Conservation (phyloP, 148 eudicot genomes). For the Dianthus caryophyllus region DNA sequence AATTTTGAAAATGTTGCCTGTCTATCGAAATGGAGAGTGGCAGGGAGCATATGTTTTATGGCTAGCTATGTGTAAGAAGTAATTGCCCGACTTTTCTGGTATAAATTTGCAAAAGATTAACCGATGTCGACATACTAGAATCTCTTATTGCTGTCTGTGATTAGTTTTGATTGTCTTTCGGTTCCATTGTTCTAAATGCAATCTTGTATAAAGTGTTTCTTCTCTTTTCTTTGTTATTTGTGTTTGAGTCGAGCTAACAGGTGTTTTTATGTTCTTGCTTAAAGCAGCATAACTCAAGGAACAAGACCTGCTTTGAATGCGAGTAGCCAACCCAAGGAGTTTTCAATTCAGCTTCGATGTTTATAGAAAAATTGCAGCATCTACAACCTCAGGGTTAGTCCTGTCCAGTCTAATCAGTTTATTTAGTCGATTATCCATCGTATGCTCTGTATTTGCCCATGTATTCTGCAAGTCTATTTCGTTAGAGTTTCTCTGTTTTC, state of each 20-base stretch:
- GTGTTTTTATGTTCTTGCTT: conserved; percentile 8
- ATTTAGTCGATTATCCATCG: no score
- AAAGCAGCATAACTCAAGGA: conserved; percentile 63
- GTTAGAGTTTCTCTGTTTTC: neutral
- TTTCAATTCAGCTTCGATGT: conserved; percentile 67
- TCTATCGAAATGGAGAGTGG: no score
- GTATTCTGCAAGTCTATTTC: neutral
- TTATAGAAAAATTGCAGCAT: conserved; percentile 49
- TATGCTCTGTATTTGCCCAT: neutral
- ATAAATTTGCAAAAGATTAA: neutral
- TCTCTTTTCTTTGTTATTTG: no score
- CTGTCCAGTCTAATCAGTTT: neutral
- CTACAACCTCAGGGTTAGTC: neutral
- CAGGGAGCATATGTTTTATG: no score
- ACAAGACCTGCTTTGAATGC: conserved; percentile 72
- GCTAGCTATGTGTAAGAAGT: no score
- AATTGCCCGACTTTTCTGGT: no score
- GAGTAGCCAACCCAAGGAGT: conserved; percentile 61
- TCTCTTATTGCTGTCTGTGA: neutral
- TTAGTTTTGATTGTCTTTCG: neutral
- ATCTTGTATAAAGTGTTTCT: neutral
- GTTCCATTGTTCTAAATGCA: neutral
- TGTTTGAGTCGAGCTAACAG: neutral
- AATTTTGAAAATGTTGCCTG: no score
- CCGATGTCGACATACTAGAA: neutral